A percentile compares a stretch with the other conserved stretches of the same genome.
Conservation (phyloP, 441 rosid genomes). For the Eutrema salsugineum region DNA sequence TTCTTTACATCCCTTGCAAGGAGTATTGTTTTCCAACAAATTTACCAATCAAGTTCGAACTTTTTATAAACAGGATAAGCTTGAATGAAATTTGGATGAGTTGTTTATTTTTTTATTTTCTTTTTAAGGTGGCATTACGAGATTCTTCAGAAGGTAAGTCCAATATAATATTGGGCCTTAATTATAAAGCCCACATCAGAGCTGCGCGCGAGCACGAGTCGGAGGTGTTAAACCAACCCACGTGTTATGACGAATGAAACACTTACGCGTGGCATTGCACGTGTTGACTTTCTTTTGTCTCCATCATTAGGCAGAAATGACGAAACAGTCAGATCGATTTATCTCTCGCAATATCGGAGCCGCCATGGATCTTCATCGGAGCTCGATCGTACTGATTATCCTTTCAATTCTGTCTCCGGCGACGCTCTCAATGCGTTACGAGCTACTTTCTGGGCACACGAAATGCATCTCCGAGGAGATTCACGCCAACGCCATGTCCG, state of each 20-base stretch:
- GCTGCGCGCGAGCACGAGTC: background rate
- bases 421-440: constrained; percentile 55
- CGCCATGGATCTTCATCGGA: constrained; percentile 29
- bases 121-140: background rate
- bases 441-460: constrained; percentile 54
- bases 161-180: background rate
- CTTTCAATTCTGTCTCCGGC: constrained; percentile 37
- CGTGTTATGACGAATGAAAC: constrained; percentile 13
- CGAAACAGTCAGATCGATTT: constrained; percentile 16
- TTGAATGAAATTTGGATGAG: background rate
- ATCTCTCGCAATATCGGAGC: background rate
- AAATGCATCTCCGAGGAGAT: constrained; percentile 80
- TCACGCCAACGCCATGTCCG: constrained; percentile 50
- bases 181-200: background rate
- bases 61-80: background rate
- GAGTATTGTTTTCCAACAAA: background rate
- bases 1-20: constrained; percentile 11
- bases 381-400: constrained; percentile 7
- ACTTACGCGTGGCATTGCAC: constrained; percentile 29
- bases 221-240: background rate
- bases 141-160: background rate
- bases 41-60: background rate
- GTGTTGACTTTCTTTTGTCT: constrained; percentile 27
- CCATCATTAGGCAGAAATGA: background rate
- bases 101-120: background rate